phyloP scores from a whole-genome alignment of 2,329 filamentous ascomycete species.

The Paecilomyces variotii region DNA sequence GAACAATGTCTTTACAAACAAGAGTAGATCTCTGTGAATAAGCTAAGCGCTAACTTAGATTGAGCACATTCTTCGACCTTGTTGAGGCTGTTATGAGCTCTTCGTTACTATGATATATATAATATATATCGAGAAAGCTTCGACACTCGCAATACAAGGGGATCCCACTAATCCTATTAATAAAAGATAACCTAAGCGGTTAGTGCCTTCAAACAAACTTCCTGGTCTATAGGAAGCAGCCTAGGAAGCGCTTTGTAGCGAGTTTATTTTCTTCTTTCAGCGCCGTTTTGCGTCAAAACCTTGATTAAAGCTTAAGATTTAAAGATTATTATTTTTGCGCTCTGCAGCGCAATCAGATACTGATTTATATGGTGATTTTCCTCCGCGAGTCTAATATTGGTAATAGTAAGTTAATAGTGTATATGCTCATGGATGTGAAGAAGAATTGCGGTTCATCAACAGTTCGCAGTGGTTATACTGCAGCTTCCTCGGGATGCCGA shows the following conservation, averaged over 20 bases:
- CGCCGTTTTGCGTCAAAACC: conserved; percentile 6
- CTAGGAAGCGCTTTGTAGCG: conserved; percentile 13
- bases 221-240: conserved; percentile 15
- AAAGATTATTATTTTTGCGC: too few species aligned
- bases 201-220: conserved; percentile 16
- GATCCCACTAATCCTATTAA: neutral
- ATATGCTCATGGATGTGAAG: too few species aligned
- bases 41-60: neutral
- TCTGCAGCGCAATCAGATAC: too few species aligned
- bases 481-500: neutral
- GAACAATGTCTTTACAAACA: too few species aligned
- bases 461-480: too few species aligned
- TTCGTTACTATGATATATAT: neutral
- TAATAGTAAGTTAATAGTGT: too few species aligned
- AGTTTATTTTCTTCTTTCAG: conserved; percentile 8
- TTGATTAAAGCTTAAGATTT: too few species aligned
- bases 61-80: neutral
- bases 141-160: neutral
- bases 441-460: too few species aligned
- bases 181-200: conserved; percentile 8
- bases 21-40: neutral
- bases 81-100: neutral
- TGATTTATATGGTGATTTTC: too few species aligned
- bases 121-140: neutral
- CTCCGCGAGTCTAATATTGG: too few species aligned